phyloP scores from a whole-genome alignment of 208 protist genomes.

The Leishmania amazonensis region DNA sequence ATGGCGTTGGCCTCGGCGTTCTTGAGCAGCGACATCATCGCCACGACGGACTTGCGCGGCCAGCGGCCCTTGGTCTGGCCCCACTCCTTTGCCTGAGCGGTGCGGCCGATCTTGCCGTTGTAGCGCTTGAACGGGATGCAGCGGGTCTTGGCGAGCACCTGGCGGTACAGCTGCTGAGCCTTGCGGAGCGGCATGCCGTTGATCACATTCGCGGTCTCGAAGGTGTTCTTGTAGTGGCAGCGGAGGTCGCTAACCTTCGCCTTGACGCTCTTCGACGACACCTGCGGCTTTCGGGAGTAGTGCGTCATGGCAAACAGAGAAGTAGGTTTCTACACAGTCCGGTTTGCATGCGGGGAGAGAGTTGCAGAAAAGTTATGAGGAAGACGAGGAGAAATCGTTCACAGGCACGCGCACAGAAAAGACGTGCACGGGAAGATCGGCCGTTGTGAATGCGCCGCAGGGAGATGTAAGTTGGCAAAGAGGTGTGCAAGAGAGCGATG shows the following conservation, averaged over 20 bases:
- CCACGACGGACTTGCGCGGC: constrained; percentile 94
- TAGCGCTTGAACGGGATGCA: constrained; percentile 96
- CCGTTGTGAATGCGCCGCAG: neutral
- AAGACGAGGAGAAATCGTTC: neutral
- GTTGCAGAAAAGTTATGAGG: neutral
- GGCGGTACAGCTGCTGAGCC: constrained; percentile 93
- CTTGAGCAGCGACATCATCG: constrained; percentile 92
- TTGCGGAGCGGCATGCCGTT: constrained; percentile 93
- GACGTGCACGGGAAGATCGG: neutral
- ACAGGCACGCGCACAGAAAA: neutral
- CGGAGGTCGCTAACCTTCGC: constrained; percentile 91
- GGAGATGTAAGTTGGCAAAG: neutral
- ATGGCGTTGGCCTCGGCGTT: constrained; percentile 94
- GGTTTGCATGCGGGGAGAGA: neutral
- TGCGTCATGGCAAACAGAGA: constrained; percentile 64
- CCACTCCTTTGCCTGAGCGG: constrained; percentile 93
- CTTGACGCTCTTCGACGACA: constrained; percentile 87
- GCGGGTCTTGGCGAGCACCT: constrained; percentile 94
- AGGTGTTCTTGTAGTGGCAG: constrained; percentile 97
- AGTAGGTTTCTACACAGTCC: constrained; percentile 2
- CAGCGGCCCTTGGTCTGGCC: constrained; percentile 93
- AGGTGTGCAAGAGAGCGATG: neutral
- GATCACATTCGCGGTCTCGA: constrained; percentile 93
- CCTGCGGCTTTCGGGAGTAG: constrained; percentile 92
- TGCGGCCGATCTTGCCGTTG: constrained; percentile 92